Evolutionary conservation across 2,329 filamentous ascomycete genomes (phyloP).

Genomic region (Rugonectria rugulosa): DNA sequence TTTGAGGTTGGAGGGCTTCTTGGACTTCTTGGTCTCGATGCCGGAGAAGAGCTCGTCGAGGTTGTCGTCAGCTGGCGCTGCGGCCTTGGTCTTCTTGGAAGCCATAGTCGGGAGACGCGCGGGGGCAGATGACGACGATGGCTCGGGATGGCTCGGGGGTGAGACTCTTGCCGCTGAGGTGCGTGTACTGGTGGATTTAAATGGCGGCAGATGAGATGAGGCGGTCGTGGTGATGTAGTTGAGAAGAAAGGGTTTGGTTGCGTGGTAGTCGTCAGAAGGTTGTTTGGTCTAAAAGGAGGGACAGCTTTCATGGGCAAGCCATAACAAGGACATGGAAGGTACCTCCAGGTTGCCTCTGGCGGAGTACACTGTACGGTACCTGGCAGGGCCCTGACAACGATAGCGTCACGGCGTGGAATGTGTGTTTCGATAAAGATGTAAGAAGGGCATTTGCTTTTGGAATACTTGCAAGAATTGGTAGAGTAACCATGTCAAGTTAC

Average conservation of each 20-base stretch:
- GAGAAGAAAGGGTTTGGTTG: conserved; percentile 22
- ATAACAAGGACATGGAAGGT: no score
- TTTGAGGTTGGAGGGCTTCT: conserved; percentile 56
- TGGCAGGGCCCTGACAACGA: no score
- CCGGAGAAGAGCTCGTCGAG: conserved; percentile 72
- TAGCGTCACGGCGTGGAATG: no score
- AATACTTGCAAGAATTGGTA: no score
- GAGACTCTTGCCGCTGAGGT: neutral
- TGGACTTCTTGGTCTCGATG: conserved; percentile 60
- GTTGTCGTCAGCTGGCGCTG: conserved; percentile 64
- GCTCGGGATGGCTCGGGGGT: conserved; percentile 11
- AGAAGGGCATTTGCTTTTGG: no score
- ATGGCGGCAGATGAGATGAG: neutral
- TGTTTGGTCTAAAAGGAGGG: conserved; percentile 29
- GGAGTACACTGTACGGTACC: no score
- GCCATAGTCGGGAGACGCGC: conserved; percentile 55
- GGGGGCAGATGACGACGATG: conserved; percentile 11
- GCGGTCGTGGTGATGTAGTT: conserved; percentile 12
- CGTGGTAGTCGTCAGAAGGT: conserved; percentile 27
- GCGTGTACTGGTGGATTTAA: neutral
- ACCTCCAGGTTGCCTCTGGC: no score
- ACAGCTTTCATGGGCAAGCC: no score
- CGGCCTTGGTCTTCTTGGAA: conserved; percentile 65
- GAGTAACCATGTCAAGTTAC: no score
- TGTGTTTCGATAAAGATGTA: no score